Conservation (phyloP, 2,329 filamentous ascomycete species). For the Botrytis sinoallii region DNA sequence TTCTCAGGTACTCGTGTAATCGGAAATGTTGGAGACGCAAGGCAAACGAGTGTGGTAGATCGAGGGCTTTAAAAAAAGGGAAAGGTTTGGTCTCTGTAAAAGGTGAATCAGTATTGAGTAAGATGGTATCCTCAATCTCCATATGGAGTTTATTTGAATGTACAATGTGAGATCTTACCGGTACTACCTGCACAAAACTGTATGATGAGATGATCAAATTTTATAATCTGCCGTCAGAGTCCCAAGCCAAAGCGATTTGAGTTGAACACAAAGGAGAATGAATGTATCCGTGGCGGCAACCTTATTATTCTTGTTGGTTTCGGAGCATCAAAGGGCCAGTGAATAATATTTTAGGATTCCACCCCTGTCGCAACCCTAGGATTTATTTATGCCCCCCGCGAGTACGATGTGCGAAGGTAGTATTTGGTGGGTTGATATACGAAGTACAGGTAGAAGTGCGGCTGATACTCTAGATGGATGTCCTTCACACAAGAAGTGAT, state of each 20-base stretch:
- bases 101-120: slow-evolving; percentile 13
- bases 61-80: not conserved
- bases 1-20: not conserved
- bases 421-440: not conserved
- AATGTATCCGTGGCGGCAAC: not conserved
- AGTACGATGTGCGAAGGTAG: not conserved
- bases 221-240: not conserved
- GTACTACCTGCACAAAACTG: slow-evolving; percentile 4
- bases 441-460: not conserved
- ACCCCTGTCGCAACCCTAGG: slow-evolving; percentile 1
- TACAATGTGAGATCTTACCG: slow-evolving; percentile 11
- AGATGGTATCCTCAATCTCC: not conserved
- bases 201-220: slow-evolving; percentile 4
- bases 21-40: not conserved
- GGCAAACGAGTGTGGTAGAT: not conserved
- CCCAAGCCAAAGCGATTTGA: not conserved
- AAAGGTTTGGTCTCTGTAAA: not conserved
- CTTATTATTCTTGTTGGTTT: slow-evolving; percentile 6
- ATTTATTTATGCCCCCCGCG: not conserved
- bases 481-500: not conserved
- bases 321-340: slow-evolving; percentile 2
- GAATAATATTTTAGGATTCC: not conserved
- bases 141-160: not conserved
- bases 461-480: not conserved
- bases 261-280: not conserved